Percentiles rank a stretch among this genome's conserved stretches.
phyloP scores from a whole-genome alignment of 345 rosid species.

The Acer saccharum region DNA sequence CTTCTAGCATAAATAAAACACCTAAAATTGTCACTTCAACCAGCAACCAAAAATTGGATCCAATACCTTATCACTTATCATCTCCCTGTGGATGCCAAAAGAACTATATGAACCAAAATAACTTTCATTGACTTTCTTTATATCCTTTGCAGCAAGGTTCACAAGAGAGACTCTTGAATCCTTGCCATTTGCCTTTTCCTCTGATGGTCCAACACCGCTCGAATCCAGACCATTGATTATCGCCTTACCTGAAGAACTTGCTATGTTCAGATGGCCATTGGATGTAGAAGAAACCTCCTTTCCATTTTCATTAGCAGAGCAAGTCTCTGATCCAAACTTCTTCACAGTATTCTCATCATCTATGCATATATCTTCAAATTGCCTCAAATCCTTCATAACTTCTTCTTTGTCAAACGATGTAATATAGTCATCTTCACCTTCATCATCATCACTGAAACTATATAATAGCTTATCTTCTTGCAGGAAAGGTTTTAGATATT shows the following conservation, averaged over 20 bases:
- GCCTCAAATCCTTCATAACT: slow-evolving; percentile 45
- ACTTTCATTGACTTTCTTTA: slow-evolving; percentile 66
- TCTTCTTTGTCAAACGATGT: slow-evolving; percentile 49
- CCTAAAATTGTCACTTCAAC: slow-evolving; percentile 1
- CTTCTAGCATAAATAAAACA: slow-evolving; percentile 1
- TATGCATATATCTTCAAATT: slow-evolving; percentile 43
- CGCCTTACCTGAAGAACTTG: slow-evolving; percentile 29
- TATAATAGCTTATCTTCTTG: slow-evolving; percentile 81
- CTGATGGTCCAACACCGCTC: slow-evolving; percentile 22
- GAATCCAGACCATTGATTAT: slow-evolving; percentile 29
- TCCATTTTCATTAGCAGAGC: slow-evolving; percentile 27
- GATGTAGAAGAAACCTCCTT: slow-evolving; percentile 35
- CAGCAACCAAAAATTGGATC: background rate
- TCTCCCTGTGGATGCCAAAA: slow-evolving; percentile 86
- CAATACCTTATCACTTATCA: slow-evolving; percentile 88
- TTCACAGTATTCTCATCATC: slow-evolving; percentile 38
- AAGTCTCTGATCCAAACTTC: slow-evolving; percentile 23
- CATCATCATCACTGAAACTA: slow-evolving; percentile 76
- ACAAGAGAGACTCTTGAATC: slow-evolving; percentile 30
- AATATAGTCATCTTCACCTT: slow-evolving; percentile 55
- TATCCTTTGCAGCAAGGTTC: slow-evolving; percentile 44
- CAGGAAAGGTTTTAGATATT: slow-evolving; percentile 71
- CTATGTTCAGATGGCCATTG: slow-evolving; percentile 26
- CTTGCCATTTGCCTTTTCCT: slow-evolving; percentile 27
- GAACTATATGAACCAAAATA: slow-evolving; percentile 93